These are phyloP conservation scores for Thamnidium elegans DNA, from an alignment of 192 early-diverging fungal species.

Conservation along the genomic window DNA sequence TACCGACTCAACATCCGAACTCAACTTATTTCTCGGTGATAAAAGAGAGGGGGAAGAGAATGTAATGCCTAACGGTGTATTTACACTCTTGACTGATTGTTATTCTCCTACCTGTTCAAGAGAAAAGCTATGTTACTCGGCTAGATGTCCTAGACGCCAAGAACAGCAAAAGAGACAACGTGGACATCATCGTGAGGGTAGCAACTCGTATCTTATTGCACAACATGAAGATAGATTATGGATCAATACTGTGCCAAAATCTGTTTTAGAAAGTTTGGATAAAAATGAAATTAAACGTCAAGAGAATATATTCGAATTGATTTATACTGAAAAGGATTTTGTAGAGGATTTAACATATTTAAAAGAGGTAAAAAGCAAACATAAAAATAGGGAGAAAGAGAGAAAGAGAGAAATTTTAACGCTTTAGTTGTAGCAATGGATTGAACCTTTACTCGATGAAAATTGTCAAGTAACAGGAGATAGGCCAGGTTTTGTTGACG, in stretches of 20 bases:
- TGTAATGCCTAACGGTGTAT: slow-evolving; percentile 75
- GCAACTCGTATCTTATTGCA: not conserved
- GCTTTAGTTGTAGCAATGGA: slow-evolving; percentile 49
- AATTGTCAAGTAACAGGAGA: slow-evolving; percentile 61
- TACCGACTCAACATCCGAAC: not conserved
- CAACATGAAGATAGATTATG: slow-evolving; percentile 72
- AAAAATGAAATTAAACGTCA: slow-evolving; percentile 83
- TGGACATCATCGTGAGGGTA: slow-evolving; percentile 10
- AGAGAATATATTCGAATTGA: slow-evolving; percentile 91
- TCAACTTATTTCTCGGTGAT: not conserved
- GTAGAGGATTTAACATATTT: slow-evolving; percentile 83
- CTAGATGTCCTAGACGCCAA: slow-evolving; percentile 76
- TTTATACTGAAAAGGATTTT: slow-evolving; percentile 90
- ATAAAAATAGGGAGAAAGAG: not conserved
- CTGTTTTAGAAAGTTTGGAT: slow-evolving; percentile 68
- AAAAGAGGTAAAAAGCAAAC: slow-evolving; percentile 61
- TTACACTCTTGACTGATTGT: slow-evolving; percentile 86
- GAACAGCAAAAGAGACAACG: slow-evolving; percentile 46
- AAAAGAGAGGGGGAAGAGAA: slow-evolving; percentile 20
- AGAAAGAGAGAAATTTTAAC: not conserved
- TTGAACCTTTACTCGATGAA: slow-evolving; percentile 57
- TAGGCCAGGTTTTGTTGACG: slow-evolving; percentile 49
- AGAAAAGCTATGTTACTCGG: slow-evolving; percentile 84
- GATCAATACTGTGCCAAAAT: slow-evolving; percentile 76
- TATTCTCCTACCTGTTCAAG: slow-evolving; percentile 90